phyloP scores from a whole-genome alignment of 352 stramenopile genomes.

The Pythium plurisporium region DNA sequence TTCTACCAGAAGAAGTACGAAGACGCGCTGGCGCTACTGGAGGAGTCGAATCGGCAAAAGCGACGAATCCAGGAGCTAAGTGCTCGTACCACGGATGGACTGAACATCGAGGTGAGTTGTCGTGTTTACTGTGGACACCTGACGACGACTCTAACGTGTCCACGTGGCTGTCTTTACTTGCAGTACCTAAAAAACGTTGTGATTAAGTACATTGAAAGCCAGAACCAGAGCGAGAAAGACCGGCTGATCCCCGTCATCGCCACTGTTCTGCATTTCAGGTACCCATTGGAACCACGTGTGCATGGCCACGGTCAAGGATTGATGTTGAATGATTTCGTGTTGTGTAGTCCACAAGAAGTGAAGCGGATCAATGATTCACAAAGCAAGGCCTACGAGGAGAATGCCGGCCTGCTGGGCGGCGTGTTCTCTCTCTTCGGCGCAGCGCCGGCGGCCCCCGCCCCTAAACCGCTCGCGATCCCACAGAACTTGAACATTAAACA shows the following conservation, averaged over 20 bases:
- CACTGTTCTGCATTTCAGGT: constrained; percentile 67
- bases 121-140: neutral
- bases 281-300: neutral
- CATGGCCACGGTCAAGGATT: neutral
- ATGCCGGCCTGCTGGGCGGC: constrained; percentile 48
- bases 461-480: constrained; percentile 56
- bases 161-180: neutral
- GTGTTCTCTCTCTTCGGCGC: constrained; percentile 74
- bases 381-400: constrained; percentile 31
- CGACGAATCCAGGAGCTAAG: constrained; percentile 47
- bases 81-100: constrained; percentile 30
- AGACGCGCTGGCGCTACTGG: constrained; percentile 40
- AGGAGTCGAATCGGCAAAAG: constrained; percentile 54
- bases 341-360: constrained; percentile 51
- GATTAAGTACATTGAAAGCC: constrained; percentile 81
- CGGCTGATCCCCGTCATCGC: constrained; percentile 77
- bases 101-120: constrained; percentile 63
- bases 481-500: constrained; percentile 32
- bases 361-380: constrained; percentile 47
- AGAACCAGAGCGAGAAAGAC: constrained; percentile 68
- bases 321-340: neutral
- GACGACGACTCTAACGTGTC: neutral
- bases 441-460: constrained; percentile 23
- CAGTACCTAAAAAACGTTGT: constrained; percentile 85
- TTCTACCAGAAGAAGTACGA: constrained; percentile 61